These are phyloP conservation scores for Leishmania braziliensis DNA, from an alignment of 208 protist species.

Conservation along the genomic window DNA sequence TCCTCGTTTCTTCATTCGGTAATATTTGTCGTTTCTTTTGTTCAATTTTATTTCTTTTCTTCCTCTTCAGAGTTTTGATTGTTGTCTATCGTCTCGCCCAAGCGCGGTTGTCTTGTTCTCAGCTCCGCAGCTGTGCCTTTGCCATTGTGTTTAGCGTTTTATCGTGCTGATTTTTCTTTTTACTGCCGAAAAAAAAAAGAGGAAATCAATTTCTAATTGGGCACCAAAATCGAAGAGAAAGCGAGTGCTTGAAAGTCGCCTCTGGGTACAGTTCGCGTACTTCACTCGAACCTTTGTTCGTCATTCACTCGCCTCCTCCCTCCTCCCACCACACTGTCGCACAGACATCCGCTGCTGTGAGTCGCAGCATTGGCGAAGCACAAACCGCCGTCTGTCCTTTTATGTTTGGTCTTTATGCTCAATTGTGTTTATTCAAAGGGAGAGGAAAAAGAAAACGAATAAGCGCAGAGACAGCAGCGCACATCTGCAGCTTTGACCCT, in stretches of 20 bases:
- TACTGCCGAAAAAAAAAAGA: neutral
- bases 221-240: neutral
- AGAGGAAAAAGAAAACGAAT: too few relatives aligned
- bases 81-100: slow-evolving; percentile 4
- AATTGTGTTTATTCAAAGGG: neutral
- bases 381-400: neutral
- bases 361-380: neutral
- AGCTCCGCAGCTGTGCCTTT: neutral
- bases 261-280: neutral
- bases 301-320: too few relatives aligned
- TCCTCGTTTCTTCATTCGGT: neutral
- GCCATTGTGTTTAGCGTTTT: neutral
- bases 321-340: too few relatives aligned
- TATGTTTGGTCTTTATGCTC: neutral
- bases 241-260: neutral
- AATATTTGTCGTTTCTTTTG: neutral
- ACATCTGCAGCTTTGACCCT: neutral
- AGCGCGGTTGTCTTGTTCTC: neutral
- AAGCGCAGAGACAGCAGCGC: neutral
- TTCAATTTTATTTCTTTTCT: slow-evolving; percentile 2
- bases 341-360: neutral
- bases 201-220: neutral
- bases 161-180: neutral
- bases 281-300: neutral
- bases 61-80: slow-evolving; percentile 7